phyloP scores from a whole-genome alignment of 176 grass and related monocot species.

The Zea mays region Zm-B73-REFERENCE-NAM-5.0 NC_050099.1:173633501-173634000 shows the following conservation, averaged over 20 bases:
- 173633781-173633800: background rate
- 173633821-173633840: background rate
- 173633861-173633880: background rate
- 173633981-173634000: background rate
- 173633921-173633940: constrained; percentile 32
- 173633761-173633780: background rate
- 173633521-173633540: constrained; percentile 55
- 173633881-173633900: background rate
- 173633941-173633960: background rate
- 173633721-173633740: background rate
- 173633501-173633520: constrained; percentile 39
- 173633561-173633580: constrained; percentile 13
- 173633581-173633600: constrained; percentile 30
- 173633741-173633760: background rate
- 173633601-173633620: constrained; percentile 17
- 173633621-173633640: constrained; percentile 48
- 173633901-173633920: background rate
- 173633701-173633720: background rate
- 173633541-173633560: constrained; percentile 21
- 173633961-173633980: background rate
- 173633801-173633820: background rate
- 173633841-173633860: background rate
- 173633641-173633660: constrained; percentile 68
- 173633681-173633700: background rate
- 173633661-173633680: constrained; percentile 42